These are phyloP conservation scores for Hemerocallis citrina DNA, from an alignment of 106 monocot species.

Conservation along the genomic window DNA sequence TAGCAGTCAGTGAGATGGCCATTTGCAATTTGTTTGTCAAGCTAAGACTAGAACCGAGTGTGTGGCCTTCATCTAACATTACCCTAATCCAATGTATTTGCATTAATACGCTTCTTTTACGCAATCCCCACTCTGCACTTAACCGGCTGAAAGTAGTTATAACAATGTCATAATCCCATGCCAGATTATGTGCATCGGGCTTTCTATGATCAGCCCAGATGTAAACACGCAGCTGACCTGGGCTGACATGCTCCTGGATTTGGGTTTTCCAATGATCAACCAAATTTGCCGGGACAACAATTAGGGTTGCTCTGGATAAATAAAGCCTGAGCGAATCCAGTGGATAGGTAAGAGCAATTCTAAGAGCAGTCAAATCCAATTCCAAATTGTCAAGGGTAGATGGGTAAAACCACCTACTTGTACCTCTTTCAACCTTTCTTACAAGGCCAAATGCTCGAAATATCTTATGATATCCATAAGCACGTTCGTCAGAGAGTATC, in stretches of 20 bases:
- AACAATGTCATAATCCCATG: conserved; percentile 98
- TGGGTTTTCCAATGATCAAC: conserved; percentile 96
- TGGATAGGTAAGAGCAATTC: conserved; percentile 70
- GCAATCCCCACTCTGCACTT: conserved; percentile 85
- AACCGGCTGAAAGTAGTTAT: conserved; percentile 87
- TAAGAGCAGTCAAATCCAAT: conserved; percentile 77
- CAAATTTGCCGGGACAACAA: conserved; percentile 90
- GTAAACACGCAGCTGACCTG: conserved; percentile 62
- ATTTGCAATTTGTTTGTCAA: conserved; percentile 96
- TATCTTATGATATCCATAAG: conserved; percentile 55
- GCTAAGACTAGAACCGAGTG: conserved; percentile 84
- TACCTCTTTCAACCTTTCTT: conserved; percentile 43
- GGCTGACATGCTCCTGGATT: conserved; percentile 59
- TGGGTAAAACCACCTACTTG: conserved; percentile 72
- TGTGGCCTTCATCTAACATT: conserved; percentile 96
- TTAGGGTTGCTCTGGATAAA: conserved; percentile 79
- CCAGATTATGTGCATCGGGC: conserved; percentile 68
- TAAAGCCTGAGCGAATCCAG: conserved; percentile 58
- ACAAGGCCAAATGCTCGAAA: conserved; percentile 91
- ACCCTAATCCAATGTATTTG: conserved; percentile 93
- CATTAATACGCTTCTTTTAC: conserved; percentile 68
- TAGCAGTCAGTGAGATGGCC: conserved; percentile 76
- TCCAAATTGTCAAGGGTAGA: conserved; percentile 65
- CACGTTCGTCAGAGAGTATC: conserved; percentile 6
- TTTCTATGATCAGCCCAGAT: conserved; percentile 63